Base-by-base conservation (phyloP, 352 stramenopile species). In the Albugo laibachii region DNA sequence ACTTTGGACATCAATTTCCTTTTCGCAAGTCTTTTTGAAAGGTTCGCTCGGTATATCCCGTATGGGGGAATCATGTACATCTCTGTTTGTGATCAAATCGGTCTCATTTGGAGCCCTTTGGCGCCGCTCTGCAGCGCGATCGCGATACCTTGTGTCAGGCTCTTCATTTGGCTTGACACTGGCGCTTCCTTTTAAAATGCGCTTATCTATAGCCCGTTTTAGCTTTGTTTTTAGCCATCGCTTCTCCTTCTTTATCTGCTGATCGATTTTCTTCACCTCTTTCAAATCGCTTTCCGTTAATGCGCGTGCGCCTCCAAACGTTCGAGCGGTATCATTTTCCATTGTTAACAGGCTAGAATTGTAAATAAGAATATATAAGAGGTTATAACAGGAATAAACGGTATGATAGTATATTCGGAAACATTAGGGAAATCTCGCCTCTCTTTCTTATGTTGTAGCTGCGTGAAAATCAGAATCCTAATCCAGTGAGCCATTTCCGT, bases 401-500 rank as follows among this genome's bases (percentile, higher is more conserved):
- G 24, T 10, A 43, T 2, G 20, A 43, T 43, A 43, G 39, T 20
- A 10, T 24, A 43, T 24, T 43, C 8, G 24, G 24, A 31, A 31
- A 31, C 24, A 31, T 8, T 3, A 10, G 3, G 8, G 24, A 3
- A 31, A 3, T 31, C 24, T 10, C 24, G 36, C 42, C n/a, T 13
- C 13, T 13, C 31, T 13, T 36, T 48, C 4, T 37, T 52, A 45
- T 56, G 37, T 45, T 18, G 27, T 21, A 11, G 15, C 21, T 20
- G 13, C 21, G 24, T 31, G 24, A 8, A 43, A 3, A 43, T 58
- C 75, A 92, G 50, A 92, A 92, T 55, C 79, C 79, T 18, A 92
- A 65, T 43, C 79, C 77, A 35, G 62, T 69, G 15, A 92, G 74
- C 71, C 77, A 92, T 63, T 89, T 80, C 62, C 79, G 81, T 47